phyloP scores from a whole-genome alignment of 176 grass and related monocot genomes.

The Aechmea fasciata region DNA sequence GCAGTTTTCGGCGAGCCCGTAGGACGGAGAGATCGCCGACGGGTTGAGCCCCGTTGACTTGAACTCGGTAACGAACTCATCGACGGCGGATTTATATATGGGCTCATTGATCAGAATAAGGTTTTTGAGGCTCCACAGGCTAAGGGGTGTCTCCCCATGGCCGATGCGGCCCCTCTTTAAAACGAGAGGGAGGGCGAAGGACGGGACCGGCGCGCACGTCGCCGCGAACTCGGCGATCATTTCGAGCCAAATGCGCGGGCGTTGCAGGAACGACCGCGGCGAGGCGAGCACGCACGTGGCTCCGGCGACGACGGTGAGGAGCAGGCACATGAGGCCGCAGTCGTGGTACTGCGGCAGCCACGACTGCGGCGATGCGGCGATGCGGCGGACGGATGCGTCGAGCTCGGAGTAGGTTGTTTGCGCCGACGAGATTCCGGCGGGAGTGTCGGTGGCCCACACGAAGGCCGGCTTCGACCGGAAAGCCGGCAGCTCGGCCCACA shows the following conservation, averaged over 20 bases:
- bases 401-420: constrained; percentile 39
- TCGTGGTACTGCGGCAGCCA: constrained; percentile 62
- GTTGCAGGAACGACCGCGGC: constrained; percentile 25
- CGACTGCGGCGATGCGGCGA: too few relatives aligned
- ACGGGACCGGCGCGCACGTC: constrained; percentile 49
- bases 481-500: constrained; percentile 39
- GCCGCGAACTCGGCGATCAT: constrained; percentile 45
- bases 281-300: constrained; percentile 40
- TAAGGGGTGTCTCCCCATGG: constrained; percentile 1
- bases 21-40: constrained; percentile 35
- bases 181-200: constrained; percentile 44
- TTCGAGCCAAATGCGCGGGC: constrained; percentile 45
- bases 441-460: constrained; percentile 26
- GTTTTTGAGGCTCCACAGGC: constrained; percentile 45
- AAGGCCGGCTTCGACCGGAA: constrained; percentile 39
- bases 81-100: constrained; percentile 27
- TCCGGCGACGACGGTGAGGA: constrained; percentile 44
- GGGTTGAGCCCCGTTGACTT: constrained; percentile 9
- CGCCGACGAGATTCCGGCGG: background rate
- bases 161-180: constrained; percentile 10
- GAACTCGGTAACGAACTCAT: constrained; percentile 43
- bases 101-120: constrained; percentile 57
- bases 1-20: constrained; percentile 54
- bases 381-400: constrained; percentile 22
- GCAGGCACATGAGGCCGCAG: constrained; percentile 62